A percentile compares a stretch with the other conserved stretches of the same genome.
These are phyloP conservation scores for Kockovaella imperatae DNA, from an alignment of 768 basidiomycete species.

Conservation along the genomic window DNA sequence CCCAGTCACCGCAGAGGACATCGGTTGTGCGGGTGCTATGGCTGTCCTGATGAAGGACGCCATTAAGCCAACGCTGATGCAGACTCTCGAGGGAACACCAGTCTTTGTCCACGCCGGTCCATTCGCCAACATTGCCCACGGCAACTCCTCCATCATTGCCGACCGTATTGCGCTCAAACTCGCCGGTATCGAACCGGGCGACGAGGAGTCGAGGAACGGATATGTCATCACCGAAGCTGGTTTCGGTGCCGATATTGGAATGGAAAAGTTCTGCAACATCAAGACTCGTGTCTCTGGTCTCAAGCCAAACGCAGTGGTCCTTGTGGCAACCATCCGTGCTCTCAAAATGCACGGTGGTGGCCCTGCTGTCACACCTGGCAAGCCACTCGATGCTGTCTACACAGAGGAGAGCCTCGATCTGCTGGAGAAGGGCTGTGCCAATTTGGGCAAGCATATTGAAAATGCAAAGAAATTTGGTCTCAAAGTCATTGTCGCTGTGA, in stretches of 20 bases:
- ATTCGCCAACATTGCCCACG: slow-evolving; percentile 96
- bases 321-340: slow-evolving; percentile 94
- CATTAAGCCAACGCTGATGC: slow-evolving; percentile 98
- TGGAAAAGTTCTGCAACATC: slow-evolving; percentile 90
- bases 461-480: slow-evolving; percentile 92
- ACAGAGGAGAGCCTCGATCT: slow-evolving; percentile 85
- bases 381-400: slow-evolving; percentile 86
- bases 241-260: slow-evolving; percentile 93
- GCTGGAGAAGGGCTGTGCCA: slow-evolving; percentile 84
- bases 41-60: slow-evolving; percentile 98
- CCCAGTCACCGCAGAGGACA: slow-evolving; percentile 89
- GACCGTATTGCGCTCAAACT: slow-evolving; percentile 94
- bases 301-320: slow-evolving; percentile 84
- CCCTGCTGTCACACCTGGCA: slow-evolving; percentile 92
- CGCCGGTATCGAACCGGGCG: slow-evolving; percentile 88
- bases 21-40: slow-evolving; percentile 88
- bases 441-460: slow-evolving; percentile 84
- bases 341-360: slow-evolving; percentile 99
- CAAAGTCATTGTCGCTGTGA: slow-evolving; percentile 93
- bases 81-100: slow-evolving; percentile 93
- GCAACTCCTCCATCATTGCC: slow-evolving; percentile 97
- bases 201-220: slow-evolving; percentile 67
- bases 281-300: slow-evolving; percentile 92
- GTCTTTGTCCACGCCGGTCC: slow-evolving; percentile 99
- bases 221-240: slow-evolving; percentile 98